These are phyloP conservation scores for Plenodomus biglobosus DNA, from an alignment of 2,329 filamentous ascomycete genomes.

Conservation along the genomic window DNA sequence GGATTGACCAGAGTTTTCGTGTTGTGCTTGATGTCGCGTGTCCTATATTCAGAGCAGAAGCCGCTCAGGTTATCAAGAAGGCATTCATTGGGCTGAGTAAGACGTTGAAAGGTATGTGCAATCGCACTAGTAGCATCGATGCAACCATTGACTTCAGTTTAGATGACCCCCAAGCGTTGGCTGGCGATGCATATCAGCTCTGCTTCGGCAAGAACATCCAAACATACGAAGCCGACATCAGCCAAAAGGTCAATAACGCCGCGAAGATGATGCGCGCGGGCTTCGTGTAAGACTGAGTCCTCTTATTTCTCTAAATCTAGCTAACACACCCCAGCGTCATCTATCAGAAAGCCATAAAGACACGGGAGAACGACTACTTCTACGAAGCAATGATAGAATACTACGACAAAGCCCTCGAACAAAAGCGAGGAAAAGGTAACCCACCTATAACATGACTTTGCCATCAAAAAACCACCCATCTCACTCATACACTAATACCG, in stretches of 20 bases:
- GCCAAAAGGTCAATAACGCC: conserved; percentile 3
- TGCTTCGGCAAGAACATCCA: conserved; percentile 9
- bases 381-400: conserved; percentile 9
- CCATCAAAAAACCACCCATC: too few relatives aligned
- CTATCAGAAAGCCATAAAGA: not conserved
- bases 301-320: not conserved
- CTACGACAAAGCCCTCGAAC: conserved; percentile 9
- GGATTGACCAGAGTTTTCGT: conserved; percentile 5
- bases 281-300: not conserved
- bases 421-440: not conserved
- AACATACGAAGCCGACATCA: not conserved
- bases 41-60: conserved; percentile 3
- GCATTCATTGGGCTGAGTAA: conserved; percentile 1
- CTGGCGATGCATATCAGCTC: conserved; percentile 8
- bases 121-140: not conserved
- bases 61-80: conserved; percentile 4
- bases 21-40: not conserved
- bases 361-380: conserved; percentile 11
- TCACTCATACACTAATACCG: too few relatives aligned
- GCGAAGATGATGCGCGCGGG: conserved; percentile 1
- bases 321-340: not conserved
- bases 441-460: too few relatives aligned
- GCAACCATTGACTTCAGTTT: not conserved
- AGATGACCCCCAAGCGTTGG: conserved; percentile 11
- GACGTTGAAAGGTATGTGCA: conserved; percentile 4